Percentiles rank a stretch among this genome's conserved stretches.
Conservation (phyloP, 441 rosid genomes). For the Gossypium trilobum region DNA sequence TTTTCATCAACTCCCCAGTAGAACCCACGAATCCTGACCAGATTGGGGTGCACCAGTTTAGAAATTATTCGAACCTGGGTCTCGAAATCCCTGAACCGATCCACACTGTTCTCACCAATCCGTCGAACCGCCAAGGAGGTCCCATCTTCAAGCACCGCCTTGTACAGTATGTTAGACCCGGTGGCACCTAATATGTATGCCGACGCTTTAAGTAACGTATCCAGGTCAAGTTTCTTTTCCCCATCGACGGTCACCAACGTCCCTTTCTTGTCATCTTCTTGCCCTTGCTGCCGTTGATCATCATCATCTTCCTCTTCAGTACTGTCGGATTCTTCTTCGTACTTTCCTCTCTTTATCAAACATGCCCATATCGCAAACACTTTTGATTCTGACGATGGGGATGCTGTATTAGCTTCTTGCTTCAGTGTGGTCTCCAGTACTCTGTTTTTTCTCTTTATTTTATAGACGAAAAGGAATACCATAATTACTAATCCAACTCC, state of each 20-base stretch:
- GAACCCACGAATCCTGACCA: conserved; percentile 77
- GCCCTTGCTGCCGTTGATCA: conserved; percentile 24
- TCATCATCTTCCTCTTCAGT: conserved; percentile 16
- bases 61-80: conserved; percentile 58
- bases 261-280: conserved; percentile 43
- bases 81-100: conserved; percentile 72
- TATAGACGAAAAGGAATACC: conserved; percentile 39
- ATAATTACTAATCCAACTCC: conserved; percentile 43
- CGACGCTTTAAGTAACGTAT: conserved; percentile 68
- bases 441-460: conserved; percentile 31
- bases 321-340: conserved; percentile 35
- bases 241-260: conserved; percentile 61
- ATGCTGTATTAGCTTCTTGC: conserved; percentile 11
- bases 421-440: neutral
- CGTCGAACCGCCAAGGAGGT: conserved; percentile 69
- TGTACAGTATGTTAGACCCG: conserved; percentile 83
- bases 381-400: conserved; percentile 58
- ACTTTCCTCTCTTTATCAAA: conserved; percentile 41
- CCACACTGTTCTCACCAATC: conserved; percentile 60
- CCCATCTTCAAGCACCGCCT: conserved; percentile 75
- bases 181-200: conserved; percentile 79
- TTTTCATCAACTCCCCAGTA: conserved; percentile 80
- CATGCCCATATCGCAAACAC: conserved; percentile 66
- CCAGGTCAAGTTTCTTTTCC: conserved; percentile 55
- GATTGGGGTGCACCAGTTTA: conserved; percentile 73